A percentile compares a stretch with the other conserved stretches of the same genome.
Evolutionary conservation across 2,329 filamentous ascomycete species (phyloP).

Genomic region (Gnomoniopsis smithogilvyi): DNA sequence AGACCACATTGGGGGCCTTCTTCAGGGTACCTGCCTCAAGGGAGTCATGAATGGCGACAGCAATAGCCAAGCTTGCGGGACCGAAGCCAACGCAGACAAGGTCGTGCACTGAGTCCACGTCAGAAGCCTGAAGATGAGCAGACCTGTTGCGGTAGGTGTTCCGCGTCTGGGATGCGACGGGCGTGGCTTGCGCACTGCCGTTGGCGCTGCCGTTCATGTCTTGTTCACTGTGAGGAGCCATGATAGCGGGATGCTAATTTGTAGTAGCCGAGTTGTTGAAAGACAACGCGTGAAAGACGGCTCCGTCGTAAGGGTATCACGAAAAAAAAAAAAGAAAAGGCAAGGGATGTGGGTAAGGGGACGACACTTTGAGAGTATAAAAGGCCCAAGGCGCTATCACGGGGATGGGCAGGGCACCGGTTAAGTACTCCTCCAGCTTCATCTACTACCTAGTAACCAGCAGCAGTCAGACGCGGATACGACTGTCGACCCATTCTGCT

Average conservation of each 20-base stretch:
- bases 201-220: conserved; percentile 12
- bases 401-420: conserved; percentile 8
- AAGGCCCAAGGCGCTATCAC: background rate
- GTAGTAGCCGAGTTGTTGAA: background rate
- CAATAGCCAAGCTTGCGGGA: conserved; percentile 84
- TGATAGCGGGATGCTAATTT: background rate
- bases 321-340: background rate
- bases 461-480: background rate
- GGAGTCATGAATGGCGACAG: conserved; percentile 83
- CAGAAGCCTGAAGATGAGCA: conserved; percentile 36
- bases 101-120: conserved; percentile 68
- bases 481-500: conserved; percentile 3
- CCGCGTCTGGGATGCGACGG: conserved; percentile 6
- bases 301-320: background rate
- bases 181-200: conserved; percentile 6
- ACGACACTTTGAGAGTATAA: background rate
- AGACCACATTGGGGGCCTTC: conserved; percentile 68
- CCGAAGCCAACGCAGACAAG: conserved; percentile 91
- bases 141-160: conserved; percentile 27
- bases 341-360: background rate
- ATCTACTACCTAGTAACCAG: background rate
- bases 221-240: conserved; percentile 18
- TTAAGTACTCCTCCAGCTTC: conserved; percentile 16
- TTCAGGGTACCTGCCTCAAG: conserved; percentile 49
- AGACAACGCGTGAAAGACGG: background rate